Evolutionary conservation across 2,329 filamentous ascomycete genomes (phyloP), one percentile per base, ranked within the genome.

Genomic region (Sclerotinia spermophila): DNA sequence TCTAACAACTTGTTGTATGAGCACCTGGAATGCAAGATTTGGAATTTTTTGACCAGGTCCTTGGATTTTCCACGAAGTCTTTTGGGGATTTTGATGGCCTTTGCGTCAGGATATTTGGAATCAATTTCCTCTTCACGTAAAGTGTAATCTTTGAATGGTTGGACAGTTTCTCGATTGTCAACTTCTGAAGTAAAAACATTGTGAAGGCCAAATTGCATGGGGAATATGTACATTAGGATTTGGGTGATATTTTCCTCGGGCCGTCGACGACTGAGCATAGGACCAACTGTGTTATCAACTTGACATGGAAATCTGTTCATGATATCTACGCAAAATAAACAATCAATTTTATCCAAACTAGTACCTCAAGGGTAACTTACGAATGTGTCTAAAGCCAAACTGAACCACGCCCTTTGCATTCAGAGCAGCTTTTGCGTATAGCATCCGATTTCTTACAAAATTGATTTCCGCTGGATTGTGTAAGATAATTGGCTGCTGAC

Each of bases 191-290:
- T 93, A 78, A 98, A 97, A n/a, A 91, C 93, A 80, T 98, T 99
- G 78, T 97, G 93, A 5, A 99, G 83, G 21, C 88, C 88, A 77
- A 97, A 98, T 77, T 98, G 94, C 17, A 90, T 86, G 44, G 96
- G 96, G 76, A 99, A 99, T 1, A 99, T 89, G 80, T 98, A 95
- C 84, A 95, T 96, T 86, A 97, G 88, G 30, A 97, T 81, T 75
- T 91, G 92, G 17, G 89, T 78, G 0, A 89, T 92, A 73, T 90
- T 86, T 19, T 65, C n/a, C 45, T 53, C 33, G 1, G 67, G 67
- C 42, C 35, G n/a, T 69, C 59, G 30, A 42, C 40, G 40, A 68
- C 24, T 58, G 33, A 21, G 24, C 33, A 33, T 27, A 21, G 42
- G 27, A 21, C 65, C 40, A 53, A 24, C 27, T 53, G 24, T n/a